Conservation (phyloP, 1,139 yeast species). For the Geotrichum europaeum region DNA sequence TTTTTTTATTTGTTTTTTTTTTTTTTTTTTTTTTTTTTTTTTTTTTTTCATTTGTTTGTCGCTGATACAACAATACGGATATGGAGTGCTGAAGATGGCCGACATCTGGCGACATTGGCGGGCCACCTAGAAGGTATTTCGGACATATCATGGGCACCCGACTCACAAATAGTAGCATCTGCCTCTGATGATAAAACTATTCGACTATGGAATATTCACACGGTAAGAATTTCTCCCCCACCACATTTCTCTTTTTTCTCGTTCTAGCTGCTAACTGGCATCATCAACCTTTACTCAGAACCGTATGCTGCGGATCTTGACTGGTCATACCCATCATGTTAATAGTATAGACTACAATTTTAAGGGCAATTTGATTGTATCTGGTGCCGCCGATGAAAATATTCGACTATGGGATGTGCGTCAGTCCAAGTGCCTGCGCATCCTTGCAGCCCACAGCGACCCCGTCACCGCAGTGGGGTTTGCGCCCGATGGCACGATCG, state of each 20-base stretch:
- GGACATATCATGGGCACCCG: constrained; percentile 70
- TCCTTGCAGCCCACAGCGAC: constrained; percentile 89
- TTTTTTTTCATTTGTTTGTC: constrained; percentile 25
- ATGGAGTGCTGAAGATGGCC: constrained; percentile 37
- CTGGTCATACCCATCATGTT: constrained; percentile 83
- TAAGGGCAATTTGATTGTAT: constrained; percentile 71
- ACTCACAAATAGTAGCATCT: constrained; percentile 67
- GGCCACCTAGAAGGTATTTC: constrained; percentile 71
- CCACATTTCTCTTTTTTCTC: not conserved
- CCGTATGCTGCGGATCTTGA: constrained; percentile 52
- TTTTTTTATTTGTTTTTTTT: not conserved
- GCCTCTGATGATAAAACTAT: constrained; percentile 84
- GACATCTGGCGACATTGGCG: constrained; percentile 37
- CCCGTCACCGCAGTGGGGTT: constrained; percentile 75
- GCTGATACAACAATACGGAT: constrained; percentile 43
- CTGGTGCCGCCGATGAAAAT: constrained; percentile 89
- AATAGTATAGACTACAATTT: constrained; percentile 64
- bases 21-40: not conserved
- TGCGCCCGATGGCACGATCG: constrained; percentile 72
- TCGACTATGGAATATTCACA: constrained; percentile 59
- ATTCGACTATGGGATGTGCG: constrained; percentile 84
- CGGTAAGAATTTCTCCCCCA: constrained; percentile 3
- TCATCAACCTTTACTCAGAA: constrained; percentile 28
- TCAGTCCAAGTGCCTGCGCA: constrained; percentile 64
- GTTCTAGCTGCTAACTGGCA: not conserved